phyloP scores from a whole-genome alignment of 176 grass and related monocot genomes.

The Carex scoparia region DNA sequence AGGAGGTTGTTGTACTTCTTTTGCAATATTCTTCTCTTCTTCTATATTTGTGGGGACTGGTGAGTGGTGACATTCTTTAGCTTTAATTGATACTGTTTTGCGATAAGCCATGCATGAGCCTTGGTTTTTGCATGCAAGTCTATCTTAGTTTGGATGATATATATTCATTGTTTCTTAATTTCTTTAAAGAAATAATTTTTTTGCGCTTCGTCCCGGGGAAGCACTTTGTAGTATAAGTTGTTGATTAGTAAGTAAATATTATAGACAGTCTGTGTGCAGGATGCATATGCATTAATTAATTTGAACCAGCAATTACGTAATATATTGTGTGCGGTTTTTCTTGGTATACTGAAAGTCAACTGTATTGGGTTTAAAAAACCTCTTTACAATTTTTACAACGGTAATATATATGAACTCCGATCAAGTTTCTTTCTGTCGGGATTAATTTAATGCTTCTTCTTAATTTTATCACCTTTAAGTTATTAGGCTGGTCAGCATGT shows the following conservation, averaged over 20 bases:
- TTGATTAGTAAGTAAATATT: background rate
- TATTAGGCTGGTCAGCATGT: conserved; percentile 13
- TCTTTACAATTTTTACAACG: conserved; percentile 5
- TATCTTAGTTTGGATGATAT: background rate
- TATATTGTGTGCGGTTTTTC: background rate
- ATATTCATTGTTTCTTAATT: background rate
- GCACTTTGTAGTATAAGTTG: background rate
- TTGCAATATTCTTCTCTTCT: conserved; percentile 14
- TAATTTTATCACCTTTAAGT: conserved; percentile 14
- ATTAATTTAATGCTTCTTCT: conserved; percentile 5
- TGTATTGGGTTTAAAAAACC: background rate
- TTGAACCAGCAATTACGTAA: background rate
- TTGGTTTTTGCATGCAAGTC: background rate
- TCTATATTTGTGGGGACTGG: background rate
- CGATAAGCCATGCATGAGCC: background rate
- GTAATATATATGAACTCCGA: conserved; percentile 20
- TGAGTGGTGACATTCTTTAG: background rate
- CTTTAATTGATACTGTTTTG: conserved; percentile 1
- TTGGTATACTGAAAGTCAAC: conserved; percentile 28
- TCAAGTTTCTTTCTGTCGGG: conserved; percentile 4
- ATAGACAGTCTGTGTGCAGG: background rate
- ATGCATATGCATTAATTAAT: background rate
- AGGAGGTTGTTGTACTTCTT: conserved; percentile 1
- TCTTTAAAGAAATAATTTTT: too few relatives aligned
- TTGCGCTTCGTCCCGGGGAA: too few relatives aligned